Percentiles rank a stretch among this genome's conserved stretches.
Evolutionary conservation across 768 basidiomycete species (phyloP).

Genomic region (Hydnum rufescens): DNA sequence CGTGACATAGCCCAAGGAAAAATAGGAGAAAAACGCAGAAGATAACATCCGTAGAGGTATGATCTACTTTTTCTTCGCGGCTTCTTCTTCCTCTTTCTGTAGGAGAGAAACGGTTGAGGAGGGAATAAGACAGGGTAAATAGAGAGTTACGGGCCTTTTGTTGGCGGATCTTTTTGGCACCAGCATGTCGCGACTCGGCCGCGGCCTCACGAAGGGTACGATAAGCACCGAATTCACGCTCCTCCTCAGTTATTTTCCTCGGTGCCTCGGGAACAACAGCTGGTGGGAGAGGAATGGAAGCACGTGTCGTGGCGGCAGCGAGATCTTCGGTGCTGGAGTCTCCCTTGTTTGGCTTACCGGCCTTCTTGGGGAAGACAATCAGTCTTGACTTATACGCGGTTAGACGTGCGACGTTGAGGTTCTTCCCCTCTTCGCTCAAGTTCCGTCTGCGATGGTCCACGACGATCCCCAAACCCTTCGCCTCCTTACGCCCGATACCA

Average conservation of each 20-base stretch:
- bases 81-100: constrained; percentile 83
- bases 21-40: too few relatives aligned
- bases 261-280: constrained; percentile 57
- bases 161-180: constrained; percentile 67
- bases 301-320: constrained; percentile 53
- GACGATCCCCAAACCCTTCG: constrained; percentile 77
- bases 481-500: constrained; percentile 85
- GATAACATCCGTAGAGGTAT: too few relatives aligned
- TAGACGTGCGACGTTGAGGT: constrained; percentile 83
- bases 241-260: constrained; percentile 80
- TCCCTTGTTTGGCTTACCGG: constrained; percentile 87
- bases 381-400: constrained; percentile 82
- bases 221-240: constrained; percentile 80
- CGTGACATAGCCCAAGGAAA: too few relatives aligned
- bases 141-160: constrained; percentile 45
- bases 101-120: constrained; percentile 13
- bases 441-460: constrained; percentile 96
- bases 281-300: constrained; percentile 43
- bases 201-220: constrained; percentile 70
- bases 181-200: constrained; percentile 66
- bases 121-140: not conserved
- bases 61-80: constrained; percentile 69
- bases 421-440: constrained; percentile 90
- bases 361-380: constrained; percentile 94
- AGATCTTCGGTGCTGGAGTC: constrained; percentile 85